Conservation (phyloP, 1,284 basidiomycete genomes). For the Ustilago trichophora region DNA sequence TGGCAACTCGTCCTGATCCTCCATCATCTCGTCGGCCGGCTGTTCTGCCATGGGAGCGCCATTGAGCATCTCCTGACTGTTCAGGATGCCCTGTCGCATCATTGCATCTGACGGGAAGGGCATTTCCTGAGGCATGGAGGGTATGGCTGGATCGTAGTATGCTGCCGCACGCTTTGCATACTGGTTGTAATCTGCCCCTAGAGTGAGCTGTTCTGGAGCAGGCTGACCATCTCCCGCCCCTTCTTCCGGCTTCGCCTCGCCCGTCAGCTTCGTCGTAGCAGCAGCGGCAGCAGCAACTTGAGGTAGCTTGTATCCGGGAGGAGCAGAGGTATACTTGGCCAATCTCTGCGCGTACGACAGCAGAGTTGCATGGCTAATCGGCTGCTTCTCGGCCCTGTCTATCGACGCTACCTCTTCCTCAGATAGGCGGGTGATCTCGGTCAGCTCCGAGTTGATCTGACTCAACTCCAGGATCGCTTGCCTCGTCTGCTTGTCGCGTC, state of each 20-base stretch:
- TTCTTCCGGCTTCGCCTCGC: conserved; percentile 2
- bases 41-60: conserved; percentile 33
- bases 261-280: not conserved
- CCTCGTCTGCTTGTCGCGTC: conserved; percentile 30
- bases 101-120: conserved; percentile 55
- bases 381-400: conserved; percentile 39
- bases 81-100: conserved; percentile 58
- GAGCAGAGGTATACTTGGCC: conserved; percentile 52
- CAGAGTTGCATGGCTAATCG: conserved; percentile 28
- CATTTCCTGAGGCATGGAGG: conserved; percentile 56
- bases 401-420: conserved; percentile 33
- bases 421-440: conserved; percentile 32
- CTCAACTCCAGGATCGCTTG: conserved; percentile 38
- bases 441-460: conserved; percentile 37
- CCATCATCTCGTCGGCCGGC: conserved; percentile 15
- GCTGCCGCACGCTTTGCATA: conserved; percentile 47
- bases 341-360: conserved; percentile 52
- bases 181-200: conserved; percentile 53
- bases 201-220: conserved; percentile 9
- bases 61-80: conserved; percentile 42
- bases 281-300: conserved; percentile 3
- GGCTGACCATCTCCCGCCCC: not conserved
- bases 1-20: conserved; percentile 19
- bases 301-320: conserved; percentile 51
- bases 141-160: conserved; percentile 58